Percentiles rank a stretch among this genome's conserved stretches.
These are phyloP conservation scores for Orychophragmus violaceus DNA, from an alignment of 345 rosid species.

Conservation along the genomic window DNA sequence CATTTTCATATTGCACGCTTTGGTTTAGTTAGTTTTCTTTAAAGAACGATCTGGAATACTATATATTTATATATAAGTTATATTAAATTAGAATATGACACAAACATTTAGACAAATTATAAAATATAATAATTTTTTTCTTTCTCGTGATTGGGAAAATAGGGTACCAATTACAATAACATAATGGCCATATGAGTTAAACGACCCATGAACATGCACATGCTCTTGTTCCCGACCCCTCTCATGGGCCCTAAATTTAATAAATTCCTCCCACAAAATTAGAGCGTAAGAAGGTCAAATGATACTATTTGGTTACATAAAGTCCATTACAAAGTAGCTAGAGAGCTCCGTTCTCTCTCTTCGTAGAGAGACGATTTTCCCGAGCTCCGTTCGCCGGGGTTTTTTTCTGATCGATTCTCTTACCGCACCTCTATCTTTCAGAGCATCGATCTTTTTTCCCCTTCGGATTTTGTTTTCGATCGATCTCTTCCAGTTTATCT, in stretches of 20 bases:
- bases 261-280: conserved; percentile 29
- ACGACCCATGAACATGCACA: conserved; percentile 31
- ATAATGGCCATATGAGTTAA: conserved; percentile 24
- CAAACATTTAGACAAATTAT: conserved; percentile 17
- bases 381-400: too few species aligned
- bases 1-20: conserved; percentile 29
- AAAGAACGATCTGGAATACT: not conserved
- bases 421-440: too few species aligned
- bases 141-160: conserved; percentile 25
- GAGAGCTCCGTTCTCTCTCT: too few species aligned
- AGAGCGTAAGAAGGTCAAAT: conserved; percentile 12
- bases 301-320: conserved; percentile 12
- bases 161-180: conserved; percentile 21
- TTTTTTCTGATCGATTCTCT: too few species aligned
- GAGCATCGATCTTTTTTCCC: too few species aligned
- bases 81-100: conserved; percentile 16
- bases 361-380: too few species aligned
- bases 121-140: conserved; percentile 4
- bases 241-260: conserved; percentile 22
- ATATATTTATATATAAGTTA: not conserved
- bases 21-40: not conserved
- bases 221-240: conserved; percentile 29
- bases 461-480: too few species aligned
- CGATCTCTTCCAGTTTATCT: too few species aligned
- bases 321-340: too few species aligned